Evolutionary conservation across 2,329 filamentous ascomycete genomes (phyloP), one percentile per base, ranked within the genome.

Genomic region (Penicillium sp.): DNA sequence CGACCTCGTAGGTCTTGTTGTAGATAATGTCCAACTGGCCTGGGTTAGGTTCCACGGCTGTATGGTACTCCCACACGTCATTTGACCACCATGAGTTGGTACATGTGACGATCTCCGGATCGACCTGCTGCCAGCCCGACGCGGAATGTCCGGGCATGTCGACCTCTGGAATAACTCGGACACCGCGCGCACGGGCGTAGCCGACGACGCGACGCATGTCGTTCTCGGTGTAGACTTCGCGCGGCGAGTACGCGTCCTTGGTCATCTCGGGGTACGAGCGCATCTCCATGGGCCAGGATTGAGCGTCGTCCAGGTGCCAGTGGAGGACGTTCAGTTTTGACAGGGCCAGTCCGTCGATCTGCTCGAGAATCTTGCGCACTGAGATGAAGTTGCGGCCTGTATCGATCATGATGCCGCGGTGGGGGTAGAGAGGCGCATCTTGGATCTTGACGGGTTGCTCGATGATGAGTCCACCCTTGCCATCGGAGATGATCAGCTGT

Each of bases 91-190:
- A 85, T 21, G 78, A 79, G 66, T 85, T 71, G 16, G 68, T 70
- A 67, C 82, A 85, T 11, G 83, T 77, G 27, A 84, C 73, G 52
- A 87, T 82, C 22, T 77, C 73, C 22, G 81, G 75, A 55, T 85
- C 81, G 6, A 85, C 73, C 55, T 82, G 81, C 50, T 80, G 75
- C 81, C 81, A 84, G 29, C 81, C 81, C 0, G 80, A 77, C 29
- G 76, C 73, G 5, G 81, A 78, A 64, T 86, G 83, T 44, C 82
- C 81, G 6, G 83, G 83, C 81, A 85, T 85, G 65, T 86, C 83
- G 40, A 85, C 78, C 61, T 86, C 83, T n/a, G 83, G 81, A 32
- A 85, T 75, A 51, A 86, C 74, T 50, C 83, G 81, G n/a, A 86
- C 75, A 52, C 79, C 83, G 16, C 82, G 82, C 32, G 78, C 77